Conservation (phyloP, 352 stramenopile genomes). For the Globisporangium lucens region DNA sequence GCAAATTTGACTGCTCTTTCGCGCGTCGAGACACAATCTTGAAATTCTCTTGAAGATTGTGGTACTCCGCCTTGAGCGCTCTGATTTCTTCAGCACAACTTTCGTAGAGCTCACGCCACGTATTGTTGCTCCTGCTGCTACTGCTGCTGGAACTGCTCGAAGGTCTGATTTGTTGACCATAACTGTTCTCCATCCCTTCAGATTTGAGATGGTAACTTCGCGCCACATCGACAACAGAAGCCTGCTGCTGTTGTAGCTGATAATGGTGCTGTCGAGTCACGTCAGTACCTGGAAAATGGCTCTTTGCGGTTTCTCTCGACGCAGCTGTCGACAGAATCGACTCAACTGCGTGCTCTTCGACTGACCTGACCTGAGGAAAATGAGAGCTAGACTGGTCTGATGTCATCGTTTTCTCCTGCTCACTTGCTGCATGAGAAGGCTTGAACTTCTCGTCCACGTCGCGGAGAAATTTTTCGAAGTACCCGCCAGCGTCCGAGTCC, state of each 20-base stretch:
- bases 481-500: conserved; percentile 15
- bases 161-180: neutral
- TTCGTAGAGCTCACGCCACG: conserved; percentile 31
- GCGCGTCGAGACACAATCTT: conserved; percentile 50
- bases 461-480: conserved; percentile 23
- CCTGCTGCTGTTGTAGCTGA: neutral
- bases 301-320: neutral
- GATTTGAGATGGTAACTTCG: neutral
- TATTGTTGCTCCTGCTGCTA: conserved; percentile 12
- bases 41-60: conserved; percentile 48
- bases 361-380: neutral
- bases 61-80: conserved; percentile 27
- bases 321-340: neutral
- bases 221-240: neutral
- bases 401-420: neutral
- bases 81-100: conserved; percentile 21
- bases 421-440: neutral
- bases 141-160: neutral
- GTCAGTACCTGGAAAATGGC: neutral
- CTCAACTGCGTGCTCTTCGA: neutral
- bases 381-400: neutral
- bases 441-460: conserved; percentile 12
- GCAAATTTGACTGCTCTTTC: conserved; percentile 64
- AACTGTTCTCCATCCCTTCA: conserved; percentile 10
- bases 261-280: neutral